Evolutionary conservation across 495 filamentous ascomycete species (phyloP).

Genomic region (Penicillium canariense): DNA sequence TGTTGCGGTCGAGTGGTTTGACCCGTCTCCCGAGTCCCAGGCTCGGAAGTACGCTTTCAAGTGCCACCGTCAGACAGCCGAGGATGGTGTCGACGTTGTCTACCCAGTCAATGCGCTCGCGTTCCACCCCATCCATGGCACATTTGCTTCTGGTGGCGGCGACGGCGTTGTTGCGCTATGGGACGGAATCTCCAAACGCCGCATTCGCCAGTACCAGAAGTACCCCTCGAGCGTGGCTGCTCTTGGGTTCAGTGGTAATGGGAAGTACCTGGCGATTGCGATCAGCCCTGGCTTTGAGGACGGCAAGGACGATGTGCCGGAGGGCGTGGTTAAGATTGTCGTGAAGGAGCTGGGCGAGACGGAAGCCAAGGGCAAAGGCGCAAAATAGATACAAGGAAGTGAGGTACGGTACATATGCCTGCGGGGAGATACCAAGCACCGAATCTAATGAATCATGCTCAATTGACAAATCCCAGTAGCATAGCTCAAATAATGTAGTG

Average conservation of each 20-base stretch:
- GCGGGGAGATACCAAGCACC: slow-evolving; percentile 16
- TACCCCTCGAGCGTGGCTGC: slow-evolving; percentile 75
- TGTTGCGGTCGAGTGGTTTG: slow-evolving; percentile 97
- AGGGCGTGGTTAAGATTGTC: slow-evolving; percentile 71
- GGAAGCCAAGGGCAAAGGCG: slow-evolving; percentile 86
- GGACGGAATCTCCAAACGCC: slow-evolving; percentile 89
- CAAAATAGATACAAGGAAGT: slow-evolving; percentile 43
- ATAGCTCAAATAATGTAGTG: neutral
- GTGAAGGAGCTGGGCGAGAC: slow-evolving; percentile 79
- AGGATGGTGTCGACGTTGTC: slow-evolving; percentile 76
- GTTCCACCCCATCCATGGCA: slow-evolving; percentile 88
- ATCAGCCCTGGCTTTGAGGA: slow-evolving; percentile 91
- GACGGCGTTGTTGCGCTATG: slow-evolving; percentile 94
- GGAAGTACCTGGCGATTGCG: slow-evolving; percentile 78
- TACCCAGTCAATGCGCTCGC: slow-evolving; percentile 93
- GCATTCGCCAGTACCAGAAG: slow-evolving; percentile 86
- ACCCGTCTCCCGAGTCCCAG: slow-evolving; percentile 78
- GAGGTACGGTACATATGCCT: neutral
- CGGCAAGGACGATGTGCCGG: slow-evolving; percentile 70
- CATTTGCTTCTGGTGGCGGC: slow-evolving; percentile 89
- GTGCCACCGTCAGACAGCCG: slow-evolving; percentile 75
- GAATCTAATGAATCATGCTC: slow-evolving; percentile 18
- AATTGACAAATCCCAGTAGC: neutral
- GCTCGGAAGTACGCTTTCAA: slow-evolving; percentile 97
- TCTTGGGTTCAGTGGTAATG: slow-evolving; percentile 73